Percentiles rank a stretch among this genome's conserved stretches.
Conservation (phyloP, 192 early-diverging fungal species). For the Backusella westeae region DNA sequence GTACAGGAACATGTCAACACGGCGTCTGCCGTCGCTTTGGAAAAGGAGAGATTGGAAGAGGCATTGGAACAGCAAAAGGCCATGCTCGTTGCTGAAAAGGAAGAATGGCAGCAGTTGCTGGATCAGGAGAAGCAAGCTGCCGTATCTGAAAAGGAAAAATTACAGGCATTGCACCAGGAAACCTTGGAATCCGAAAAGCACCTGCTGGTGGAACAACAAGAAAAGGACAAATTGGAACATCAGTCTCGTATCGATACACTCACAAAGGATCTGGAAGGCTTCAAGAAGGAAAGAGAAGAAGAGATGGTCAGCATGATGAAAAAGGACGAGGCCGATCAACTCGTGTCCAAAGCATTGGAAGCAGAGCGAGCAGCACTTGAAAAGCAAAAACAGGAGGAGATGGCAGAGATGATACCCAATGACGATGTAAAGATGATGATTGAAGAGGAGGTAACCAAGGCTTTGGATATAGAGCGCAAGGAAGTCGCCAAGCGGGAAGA, state of each 20-base stretch:
- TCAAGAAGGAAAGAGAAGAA: neutral
- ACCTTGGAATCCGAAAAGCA: neutral
- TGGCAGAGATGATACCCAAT: constrained; percentile 3
- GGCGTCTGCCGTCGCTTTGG: neutral
- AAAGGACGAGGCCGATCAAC: neutral
- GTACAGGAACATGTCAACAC: neutral
- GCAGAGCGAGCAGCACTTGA: neutral
- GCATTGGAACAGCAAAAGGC: neutral
- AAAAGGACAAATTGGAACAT: neutral
- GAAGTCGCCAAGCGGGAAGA: neutral
- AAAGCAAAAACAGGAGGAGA: neutral
- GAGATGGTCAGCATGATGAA: neutral
- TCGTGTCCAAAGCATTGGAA: neutral
- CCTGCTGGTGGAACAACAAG: neutral
- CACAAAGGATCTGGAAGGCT: neutral
- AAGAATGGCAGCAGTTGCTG: neutral
- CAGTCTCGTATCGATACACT: neutral
- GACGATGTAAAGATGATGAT: neutral
- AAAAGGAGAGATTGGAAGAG: neutral
- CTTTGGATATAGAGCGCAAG: constrained; percentile 1
- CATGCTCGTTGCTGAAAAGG: neutral
- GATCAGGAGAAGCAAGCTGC: neutral
- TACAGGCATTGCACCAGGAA: neutral
- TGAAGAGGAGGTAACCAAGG: neutral
- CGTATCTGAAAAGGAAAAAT: neutral